Conservation (phyloP, 345 rosid genomes). For the Ceriops zippeliana region DNA sequence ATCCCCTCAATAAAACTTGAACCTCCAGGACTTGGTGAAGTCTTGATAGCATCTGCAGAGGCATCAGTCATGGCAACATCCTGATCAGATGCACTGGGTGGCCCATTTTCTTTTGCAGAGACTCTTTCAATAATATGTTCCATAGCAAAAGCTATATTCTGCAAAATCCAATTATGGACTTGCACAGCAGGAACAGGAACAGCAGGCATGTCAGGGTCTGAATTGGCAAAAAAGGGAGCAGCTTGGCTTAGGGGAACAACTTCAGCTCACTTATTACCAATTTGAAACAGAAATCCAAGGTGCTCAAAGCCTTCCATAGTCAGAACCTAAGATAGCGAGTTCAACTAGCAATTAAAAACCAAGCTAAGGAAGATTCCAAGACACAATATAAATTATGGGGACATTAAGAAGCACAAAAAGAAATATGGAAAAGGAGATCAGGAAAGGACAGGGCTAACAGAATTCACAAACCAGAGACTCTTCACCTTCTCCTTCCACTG, state of each 20-base stretch:
- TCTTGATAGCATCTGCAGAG: conserved; percentile 57
- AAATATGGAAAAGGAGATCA: not conserved
- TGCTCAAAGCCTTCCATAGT: conserved; percentile 92
- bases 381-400: conserved; percentile 1
- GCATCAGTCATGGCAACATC: conserved; percentile 96
- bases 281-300: conserved; percentile 86
- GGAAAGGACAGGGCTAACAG: not conserved
- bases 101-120: conserved; percentile 87
- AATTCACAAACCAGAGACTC: conserved; percentile 70
- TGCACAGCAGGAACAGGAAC: conserved; percentile 86
- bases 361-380: conserved; percentile 4
- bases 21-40: conserved; percentile 60
- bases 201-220: conserved; percentile 99
- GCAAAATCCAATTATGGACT: conserved; percentile 86
- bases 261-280: conserved; percentile 85
- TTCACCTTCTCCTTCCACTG: conserved; percentile 81
- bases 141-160: conserved; percentile 74
- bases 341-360: conserved; percentile 23
- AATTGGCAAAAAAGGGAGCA: conserved; percentile 93
- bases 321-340: conserved; percentile 60
- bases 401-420: not conserved
- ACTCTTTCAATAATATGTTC: conserved; percentile 73
- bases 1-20: conserved; percentile 84
- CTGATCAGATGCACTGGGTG: conserved; percentile 60
- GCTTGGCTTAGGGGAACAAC: conserved; percentile 76